Conservation (phyloP, 306 rosid genomes). For the Fagus crenata region DNA sequence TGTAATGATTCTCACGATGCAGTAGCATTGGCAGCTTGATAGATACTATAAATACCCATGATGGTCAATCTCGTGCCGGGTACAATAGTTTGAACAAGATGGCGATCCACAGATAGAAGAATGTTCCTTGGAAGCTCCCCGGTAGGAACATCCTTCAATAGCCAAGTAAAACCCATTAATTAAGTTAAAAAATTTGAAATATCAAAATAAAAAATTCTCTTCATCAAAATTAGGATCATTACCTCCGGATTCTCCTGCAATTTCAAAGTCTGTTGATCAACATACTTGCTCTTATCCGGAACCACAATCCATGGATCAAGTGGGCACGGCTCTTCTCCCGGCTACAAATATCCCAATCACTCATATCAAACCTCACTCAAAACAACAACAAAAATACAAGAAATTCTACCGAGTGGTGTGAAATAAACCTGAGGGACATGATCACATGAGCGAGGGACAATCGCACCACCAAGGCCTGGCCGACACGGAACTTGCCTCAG, state of each 20-base stretch:
- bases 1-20: conserved; percentile 54
- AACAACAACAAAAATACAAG: background rate
- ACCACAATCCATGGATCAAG: conserved; percentile 96
- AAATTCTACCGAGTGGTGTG: background rate
- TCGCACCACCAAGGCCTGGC: conserved; percentile 98
- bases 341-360: conserved; percentile 41
- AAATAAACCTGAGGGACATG: conserved; percentile 83
- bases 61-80: conserved; percentile 96
- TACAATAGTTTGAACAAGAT: conserved; percentile 89
- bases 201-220: background rate
- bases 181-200: background rate
- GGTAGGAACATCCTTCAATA: conserved; percentile 89
- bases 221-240: conserved; percentile 10
- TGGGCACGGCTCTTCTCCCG: conserved; percentile 97
- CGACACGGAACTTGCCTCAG: conserved; percentile 80
- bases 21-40: conserved; percentile 79
- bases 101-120: conserved; percentile 95
- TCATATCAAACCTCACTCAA: conserved; percentile 14
- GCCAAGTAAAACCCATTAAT: conserved; percentile 24
- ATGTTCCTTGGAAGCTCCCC: conserved; percentile 98
- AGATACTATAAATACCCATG: conserved; percentile 90
- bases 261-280: conserved; percentile 95
- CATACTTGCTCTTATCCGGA: conserved; percentile 90
- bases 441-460: conserved; percentile 92
- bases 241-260: conserved; percentile 99